phyloP scores from a whole-genome alignment of 257 asterid genomes.

The Oldenlandia corymbosa region DNA sequence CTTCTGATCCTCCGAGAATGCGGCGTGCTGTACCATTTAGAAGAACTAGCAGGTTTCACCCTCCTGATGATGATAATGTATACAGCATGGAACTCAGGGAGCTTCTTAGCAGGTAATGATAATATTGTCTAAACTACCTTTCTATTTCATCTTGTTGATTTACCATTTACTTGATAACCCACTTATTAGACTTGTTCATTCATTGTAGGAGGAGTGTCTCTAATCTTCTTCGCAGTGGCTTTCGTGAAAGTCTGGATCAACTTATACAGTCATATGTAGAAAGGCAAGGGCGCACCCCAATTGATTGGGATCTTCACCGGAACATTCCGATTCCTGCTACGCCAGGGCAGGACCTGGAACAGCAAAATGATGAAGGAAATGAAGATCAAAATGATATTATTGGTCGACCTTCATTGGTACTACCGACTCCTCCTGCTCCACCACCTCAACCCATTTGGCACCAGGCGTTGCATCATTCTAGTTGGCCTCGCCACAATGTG shows the following conservation, averaged over 20 bases:
- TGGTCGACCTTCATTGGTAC: constrained; percentile 55
- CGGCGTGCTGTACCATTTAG: constrained; percentile 47
- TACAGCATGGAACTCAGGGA: constrained; percentile 98
- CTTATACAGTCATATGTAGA: constrained; percentile 79
- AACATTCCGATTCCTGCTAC: constrained; percentile 71
- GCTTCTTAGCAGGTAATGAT: constrained; percentile 73
- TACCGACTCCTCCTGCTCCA: constrained; percentile 83
- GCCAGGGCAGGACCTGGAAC: constrained; percentile 55
- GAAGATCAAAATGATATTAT: constrained; percentile 54
- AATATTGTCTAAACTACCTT: not conserved
- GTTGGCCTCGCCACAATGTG: constrained; percentile 74
- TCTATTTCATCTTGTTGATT: constrained; percentile 7
- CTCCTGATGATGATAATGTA: constrained; percentile 89
- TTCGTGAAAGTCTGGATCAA: constrained; percentile 88
- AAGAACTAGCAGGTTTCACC: constrained; percentile 69
- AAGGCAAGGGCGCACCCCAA: constrained; percentile 67
- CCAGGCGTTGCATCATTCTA: constrained; percentile 68
- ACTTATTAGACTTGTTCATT: constrained; percentile 15
- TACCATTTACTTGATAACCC: constrained; percentile 11
- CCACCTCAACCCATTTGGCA: constrained; percentile 95
- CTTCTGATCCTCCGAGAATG: constrained; percentile 76
- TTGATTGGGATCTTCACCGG: constrained; percentile 80
- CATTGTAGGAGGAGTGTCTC: constrained; percentile 89
- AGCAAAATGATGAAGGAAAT: constrained; percentile 44
- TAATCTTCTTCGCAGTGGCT: constrained; percentile 88